Evolutionary conservation across 2,329 filamentous ascomycete genomes (phyloP).

Genomic region (Nemania sp.): DNA sequence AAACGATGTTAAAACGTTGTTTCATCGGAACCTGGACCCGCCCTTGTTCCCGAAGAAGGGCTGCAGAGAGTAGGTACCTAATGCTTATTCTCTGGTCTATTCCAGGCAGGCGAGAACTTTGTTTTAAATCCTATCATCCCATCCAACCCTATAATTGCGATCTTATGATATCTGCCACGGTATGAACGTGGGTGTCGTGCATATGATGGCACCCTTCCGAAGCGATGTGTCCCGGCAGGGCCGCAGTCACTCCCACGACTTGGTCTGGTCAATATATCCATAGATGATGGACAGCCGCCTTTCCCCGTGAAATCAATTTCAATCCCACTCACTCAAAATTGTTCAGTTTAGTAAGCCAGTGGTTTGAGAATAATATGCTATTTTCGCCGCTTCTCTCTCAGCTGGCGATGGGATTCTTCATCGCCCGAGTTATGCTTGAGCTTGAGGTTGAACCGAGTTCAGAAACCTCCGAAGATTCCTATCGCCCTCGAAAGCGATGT

Average conservation of each 20-base stretch:
- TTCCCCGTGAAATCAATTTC: too few species aligned
- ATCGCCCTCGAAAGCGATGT: neutral
- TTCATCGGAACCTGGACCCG: neutral
- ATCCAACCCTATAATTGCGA: neutral
- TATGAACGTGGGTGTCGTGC: neutral
- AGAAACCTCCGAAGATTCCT: neutral
- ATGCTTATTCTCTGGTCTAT: neutral
- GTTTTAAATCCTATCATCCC: neutral
- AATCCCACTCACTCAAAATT: too few species aligned
- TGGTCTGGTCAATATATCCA: constrained; percentile 3
- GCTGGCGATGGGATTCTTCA: neutral
- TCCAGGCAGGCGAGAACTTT: neutral
- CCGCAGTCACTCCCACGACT: neutral
- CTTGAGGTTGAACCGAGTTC: too few species aligned
- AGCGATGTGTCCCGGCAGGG: constrained; percentile 4
- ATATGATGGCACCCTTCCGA: neutral
- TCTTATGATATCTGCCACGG: neutral
- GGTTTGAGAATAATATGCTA: neutral
- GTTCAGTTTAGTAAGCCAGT: neutral
- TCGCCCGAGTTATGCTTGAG: too few species aligned
- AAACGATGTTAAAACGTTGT: neutral
- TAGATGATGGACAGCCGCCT: too few species aligned
- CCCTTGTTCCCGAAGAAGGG: too few species aligned
- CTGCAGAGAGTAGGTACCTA: too few species aligned
- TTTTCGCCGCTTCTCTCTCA: neutral